Base-by-base conservation (phyloP, 2,329 filamentous ascomycete genomes). In the Colletotrichum sansevieriae region DNA sequence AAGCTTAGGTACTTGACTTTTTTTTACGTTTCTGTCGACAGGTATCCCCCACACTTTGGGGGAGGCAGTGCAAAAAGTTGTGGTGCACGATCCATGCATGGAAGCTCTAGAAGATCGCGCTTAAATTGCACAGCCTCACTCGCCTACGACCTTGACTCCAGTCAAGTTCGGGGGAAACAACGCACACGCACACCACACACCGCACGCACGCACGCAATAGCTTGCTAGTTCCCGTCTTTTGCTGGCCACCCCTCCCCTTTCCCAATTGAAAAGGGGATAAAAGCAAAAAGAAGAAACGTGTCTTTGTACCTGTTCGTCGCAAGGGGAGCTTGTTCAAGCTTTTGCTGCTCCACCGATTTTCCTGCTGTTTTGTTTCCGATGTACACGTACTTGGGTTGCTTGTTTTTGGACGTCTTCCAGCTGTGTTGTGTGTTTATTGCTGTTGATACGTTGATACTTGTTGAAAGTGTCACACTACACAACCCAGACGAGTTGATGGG, bases 111-210 rank as follows among this genome's bases (percentile, higher is more conserved):
- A 61, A 65, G 62, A 68, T 68, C 65, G 62, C 65, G 62, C 65
- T 68, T 68, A 68, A 68, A 62, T 68, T 68, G 65, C 65, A 68
- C 65, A 68, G 65, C 65, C 65, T 68, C 65, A 68, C 65, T 68
- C 65, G 65, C 65, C 65, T 68, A 68, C 65, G n/a, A 68, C 65
- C 62, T 68, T 65, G 65, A 68, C 65, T 68, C 65, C 65, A 68
- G 65, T 68, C 49, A 39, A 39, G 13, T 29, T 29, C 51, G 47
- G 59, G 47, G 47, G 49, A 29, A 29, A 29, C 29, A 63, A 63
- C 22, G 39, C 39, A 63, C 39, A 46, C 49, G 33, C 59, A 29
- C 54, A 56, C 52, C 33, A 39, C 52, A 41, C 63, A 54, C 29
- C 46, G 39, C 37, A 11, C 8, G 37, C 4, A 35, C 56, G 35